Evolutionary conservation across 2,329 filamentous ascomycete species (phyloP).

Genomic region (Hypoxylon sp.): DNA sequence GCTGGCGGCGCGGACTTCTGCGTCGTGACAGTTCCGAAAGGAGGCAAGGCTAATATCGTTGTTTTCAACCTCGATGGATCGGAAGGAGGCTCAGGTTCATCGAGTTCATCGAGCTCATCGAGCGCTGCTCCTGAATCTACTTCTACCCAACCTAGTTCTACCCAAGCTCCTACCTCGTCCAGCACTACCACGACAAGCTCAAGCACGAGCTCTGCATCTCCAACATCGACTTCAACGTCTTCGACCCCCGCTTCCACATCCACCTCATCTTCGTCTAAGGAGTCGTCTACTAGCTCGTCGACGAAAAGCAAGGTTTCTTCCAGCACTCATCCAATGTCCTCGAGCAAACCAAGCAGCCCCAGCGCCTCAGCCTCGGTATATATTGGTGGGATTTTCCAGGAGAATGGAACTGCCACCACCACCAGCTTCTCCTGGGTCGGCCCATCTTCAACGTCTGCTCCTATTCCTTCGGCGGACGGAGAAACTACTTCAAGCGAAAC

Average conservation of each 20-base stretch:
- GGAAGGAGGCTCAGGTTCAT: constrained; percentile 48
- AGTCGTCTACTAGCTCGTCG: constrained; percentile 28
- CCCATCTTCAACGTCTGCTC: constrained; percentile 43
- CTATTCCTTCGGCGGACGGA: constrained; percentile 42
- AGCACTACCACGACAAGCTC: constrained; percentile 39
- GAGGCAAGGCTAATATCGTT: constrained; percentile 74
- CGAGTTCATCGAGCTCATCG: constrained; percentile 24
- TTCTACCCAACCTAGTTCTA: constrained; percentile 34
- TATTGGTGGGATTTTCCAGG: constrained; percentile 65
- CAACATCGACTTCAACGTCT: constrained; percentile 40
- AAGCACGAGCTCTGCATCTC: constrained; percentile 31
- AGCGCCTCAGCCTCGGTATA: constrained; percentile 36
- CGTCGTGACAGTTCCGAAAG: constrained; percentile 78
- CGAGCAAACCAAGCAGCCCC: constrained; percentile 30
- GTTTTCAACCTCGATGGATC: constrained; percentile 65
- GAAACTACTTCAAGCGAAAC: constrained; percentile 51
- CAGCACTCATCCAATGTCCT: constrained; percentile 19
- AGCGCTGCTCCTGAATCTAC: constrained; percentile 15
- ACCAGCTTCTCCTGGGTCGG: constrained; percentile 26
- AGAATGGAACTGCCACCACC: constrained; percentile 56
- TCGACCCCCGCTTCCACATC: constrained; percentile 45
- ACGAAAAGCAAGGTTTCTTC: constrained; percentile 18
- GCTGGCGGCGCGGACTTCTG: constrained; percentile 79
- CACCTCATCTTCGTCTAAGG: constrained; percentile 12
- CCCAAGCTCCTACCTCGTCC: constrained; percentile 42